Base-by-base conservation (phyloP, 2,329 filamentous ascomycete genomes). In the Ophiostoma sp. region DNA sequence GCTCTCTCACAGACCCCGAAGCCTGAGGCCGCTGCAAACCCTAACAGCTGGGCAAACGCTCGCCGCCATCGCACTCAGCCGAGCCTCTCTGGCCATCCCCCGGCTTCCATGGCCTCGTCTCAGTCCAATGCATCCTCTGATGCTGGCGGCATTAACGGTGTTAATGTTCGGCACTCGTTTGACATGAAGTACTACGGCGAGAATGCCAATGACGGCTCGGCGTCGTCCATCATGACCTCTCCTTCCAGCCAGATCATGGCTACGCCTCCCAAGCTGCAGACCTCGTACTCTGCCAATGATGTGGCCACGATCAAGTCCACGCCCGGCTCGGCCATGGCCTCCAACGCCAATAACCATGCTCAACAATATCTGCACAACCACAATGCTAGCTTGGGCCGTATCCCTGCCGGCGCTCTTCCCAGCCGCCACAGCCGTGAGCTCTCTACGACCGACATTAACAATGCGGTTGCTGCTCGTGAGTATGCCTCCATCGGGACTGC, bases 201-300 rank as follows among this genome's bases (percentile, higher is more conserved):
- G 62, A 79, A 74, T 71, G 73, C 77, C 3, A 73, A 77, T 18
- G 82, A 83, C 64, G 72, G 75, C 11, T 71, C 77, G 42, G 82
- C 82, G 64, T 72, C 76, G n/a, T 72, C 74, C 52, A 75, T 79
- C 65, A 79, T 83, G 71, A 78, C 83, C 41, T 79, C 85, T 2
- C 78, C 84, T 16, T 77, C 79, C 40, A 84, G 76, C 69, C 81
- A 84, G 70, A 78, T 78, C 70, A 84, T 89, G 76, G 82, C 85
- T 40, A 85, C 86, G 67, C 86, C 90, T 47, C 87, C 89, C 42
- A 92, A 91, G 81, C 79, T 97, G 69, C 91, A 93, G 78, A 89
- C 90, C 62, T 97, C 94, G 0, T 97, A 91, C 80, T 97, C 95
- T 9, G 88, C 92, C 67, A 95, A 90, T 77, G 93, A 98, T 75